phyloP scores from a whole-genome alignment of 306 rosid species.

The Crataegus laevigata region DNA sequence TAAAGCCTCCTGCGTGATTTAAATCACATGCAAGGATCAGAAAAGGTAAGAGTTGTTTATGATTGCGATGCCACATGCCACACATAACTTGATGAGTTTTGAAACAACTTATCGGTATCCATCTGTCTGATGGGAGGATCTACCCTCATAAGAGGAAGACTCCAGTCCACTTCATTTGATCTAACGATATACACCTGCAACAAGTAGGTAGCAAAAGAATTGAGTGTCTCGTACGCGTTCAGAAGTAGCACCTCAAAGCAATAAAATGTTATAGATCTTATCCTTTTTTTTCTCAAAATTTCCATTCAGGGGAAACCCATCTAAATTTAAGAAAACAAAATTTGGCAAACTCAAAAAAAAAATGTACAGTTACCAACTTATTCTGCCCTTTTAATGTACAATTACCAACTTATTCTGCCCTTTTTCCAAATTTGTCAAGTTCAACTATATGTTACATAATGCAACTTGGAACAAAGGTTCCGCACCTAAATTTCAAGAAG shows the following conservation, averaged over 20 bases:
- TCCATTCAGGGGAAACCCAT: background rate
- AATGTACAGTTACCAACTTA: no score
- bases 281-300: background rate
- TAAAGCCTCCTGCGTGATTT: constrained; percentile 2
- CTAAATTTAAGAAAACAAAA: no score
- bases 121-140: constrained; percentile 10
- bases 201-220: background rate
- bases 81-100: background rate
- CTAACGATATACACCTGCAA: constrained; percentile 53
- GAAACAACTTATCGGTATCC: constrained; percentile 14
- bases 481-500: background rate
- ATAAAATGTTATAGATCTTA: no score
- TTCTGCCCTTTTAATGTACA: no score
- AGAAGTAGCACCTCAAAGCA: background rate
- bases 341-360: no score
- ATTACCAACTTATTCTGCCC: no score
- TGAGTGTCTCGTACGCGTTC: background rate
- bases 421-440: background rate
- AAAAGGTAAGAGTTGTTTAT: background rate
- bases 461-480: background rate
- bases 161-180: constrained; percentile 35
- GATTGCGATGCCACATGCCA: background rate
- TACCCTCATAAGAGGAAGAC: constrained; percentile 30
- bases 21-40: background rate
- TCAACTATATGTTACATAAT: no score